Evolutionary conservation across 208 protist species (phyloP), one percentile per base, ranked within the genome.

Genomic region (Strigomonas galati): DNA sequence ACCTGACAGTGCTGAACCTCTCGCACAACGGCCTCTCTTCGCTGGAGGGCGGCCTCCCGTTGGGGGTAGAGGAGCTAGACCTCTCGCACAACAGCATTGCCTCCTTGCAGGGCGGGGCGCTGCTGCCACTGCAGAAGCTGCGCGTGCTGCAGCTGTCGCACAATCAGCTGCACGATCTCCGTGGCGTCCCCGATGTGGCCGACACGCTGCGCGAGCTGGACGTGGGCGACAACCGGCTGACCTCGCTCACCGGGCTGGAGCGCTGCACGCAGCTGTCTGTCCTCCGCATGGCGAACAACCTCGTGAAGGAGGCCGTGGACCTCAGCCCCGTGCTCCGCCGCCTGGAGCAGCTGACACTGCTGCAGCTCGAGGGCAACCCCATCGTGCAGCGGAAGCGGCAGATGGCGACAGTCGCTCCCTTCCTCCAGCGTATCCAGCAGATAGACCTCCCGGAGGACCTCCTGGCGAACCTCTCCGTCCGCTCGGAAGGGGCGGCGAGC

Each of bases 61-160:
- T 90, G 56, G 69, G 48, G 0, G 63, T 95, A 43, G 68, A 64
- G 2, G 51, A 74, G 24, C 69, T 95, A 6, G 76, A 92, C 66
- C 65, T 89, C 49, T 89, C 89, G 10, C 82, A 95, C 72, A 95
- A 95, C 72, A 78, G 62, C 59, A 61, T 95, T 43, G 44, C 49
- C 32, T 81, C 82, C 0, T 71, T 95, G 53, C 67, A 59, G 43
- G 72, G 62, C 56, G 80, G 79, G 5, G 76, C 77, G 2, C 66
- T 95, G 6, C 67, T 67, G 28, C 74, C 78, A 14, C 78, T 92
- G 28, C 62, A 62, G 49, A 69, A 72, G 0, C 82, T 95, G 32
- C 62, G 74, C 40, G 69, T 76, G 21, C 69, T 95, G 19, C 60
- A 87, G 48, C 69, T 92, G 23, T 79, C 89, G n/a, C 78, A 82